Evolutionary conservation across 306 rosid species (phyloP).

Genomic region (Lagenaria siceraria): DNA sequence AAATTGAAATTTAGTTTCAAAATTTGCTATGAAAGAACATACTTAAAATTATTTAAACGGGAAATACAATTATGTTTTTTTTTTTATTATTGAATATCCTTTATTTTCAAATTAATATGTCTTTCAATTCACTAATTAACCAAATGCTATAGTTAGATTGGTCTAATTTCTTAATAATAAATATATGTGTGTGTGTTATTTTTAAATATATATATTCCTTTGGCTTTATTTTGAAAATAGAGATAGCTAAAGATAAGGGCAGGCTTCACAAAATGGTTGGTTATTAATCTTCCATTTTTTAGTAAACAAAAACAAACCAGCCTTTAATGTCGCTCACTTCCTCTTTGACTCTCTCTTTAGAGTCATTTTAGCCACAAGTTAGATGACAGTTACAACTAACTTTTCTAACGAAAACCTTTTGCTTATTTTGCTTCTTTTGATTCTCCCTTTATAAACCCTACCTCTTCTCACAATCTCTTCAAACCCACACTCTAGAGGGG

Average conservation of each 20-base stretch:
- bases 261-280: not conserved
- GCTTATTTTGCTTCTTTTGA: not conserved
- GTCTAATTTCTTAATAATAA: no score
- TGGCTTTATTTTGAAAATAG: not conserved
- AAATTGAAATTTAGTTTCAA: no score
- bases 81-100: no score
- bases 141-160: no score
- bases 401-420: not conserved
- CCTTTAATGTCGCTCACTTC: not conserved
- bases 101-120: no score
- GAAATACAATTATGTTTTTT: no score
- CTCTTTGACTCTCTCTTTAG: conserved; percentile 2
- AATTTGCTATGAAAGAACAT: no score
- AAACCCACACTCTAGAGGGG: conserved; percentile 6
- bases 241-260: not conserved
- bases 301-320: not conserved
- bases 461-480: not conserved
- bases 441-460: not conserved
- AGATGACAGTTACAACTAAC: conserved; percentile 10
- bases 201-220: no score
- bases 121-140: no score
- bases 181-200: no score
- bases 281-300: conserved; percentile 9
- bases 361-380: conserved; percentile 15
- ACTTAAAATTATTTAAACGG: no score